phyloP scores from a whole-genome alignment of 2,329 filamentous ascomycete genomes.

The Alternaria angustiovoidea region DNA sequence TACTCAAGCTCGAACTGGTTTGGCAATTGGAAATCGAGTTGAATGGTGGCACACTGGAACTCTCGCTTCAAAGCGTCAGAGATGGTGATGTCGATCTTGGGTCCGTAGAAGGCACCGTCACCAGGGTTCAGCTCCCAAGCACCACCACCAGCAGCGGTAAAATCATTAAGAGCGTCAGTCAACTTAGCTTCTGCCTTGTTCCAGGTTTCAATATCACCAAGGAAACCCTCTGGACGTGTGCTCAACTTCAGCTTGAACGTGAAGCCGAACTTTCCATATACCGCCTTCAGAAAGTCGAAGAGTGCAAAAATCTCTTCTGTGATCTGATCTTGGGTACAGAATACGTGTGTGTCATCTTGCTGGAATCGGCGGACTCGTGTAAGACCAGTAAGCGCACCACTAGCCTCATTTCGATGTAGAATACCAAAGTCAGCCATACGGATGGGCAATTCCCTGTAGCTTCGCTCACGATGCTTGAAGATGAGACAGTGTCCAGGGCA shows the following conservation, averaged over 20 bases:
- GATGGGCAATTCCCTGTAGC: slow-evolving; percentile 89
- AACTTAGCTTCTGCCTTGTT: slow-evolving; percentile 85
- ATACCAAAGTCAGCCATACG: slow-evolving; percentile 96
- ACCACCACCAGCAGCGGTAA: slow-evolving; percentile 65
- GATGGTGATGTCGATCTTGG: slow-evolving; percentile 98
- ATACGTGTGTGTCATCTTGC: slow-evolving; percentile 96
- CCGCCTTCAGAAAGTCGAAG: slow-evolving; percentile 84
- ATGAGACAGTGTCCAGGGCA: slow-evolving; percentile 94
- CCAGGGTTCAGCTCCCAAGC: slow-evolving; percentile 92
- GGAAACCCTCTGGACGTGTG: slow-evolving; percentile 86
- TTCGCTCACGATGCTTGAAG: slow-evolving; percentile 82
- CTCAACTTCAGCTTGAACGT: slow-evolving; percentile 95
- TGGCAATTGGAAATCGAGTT: slow-evolving; percentile 88
- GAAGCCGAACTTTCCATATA: slow-evolving; percentile 86
- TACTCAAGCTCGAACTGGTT: slow-evolving; percentile 89
- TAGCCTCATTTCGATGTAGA: slow-evolving; percentile 93
- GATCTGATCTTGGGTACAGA: slow-evolving; percentile 85
- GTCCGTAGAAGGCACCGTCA: slow-evolving; percentile 97
- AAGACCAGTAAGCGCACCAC: slow-evolving; percentile 86
- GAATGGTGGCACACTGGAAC: slow-evolving; percentile 91
- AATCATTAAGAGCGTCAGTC: slow-evolving; percentile 79
- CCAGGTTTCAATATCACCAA: slow-evolving; percentile 89
- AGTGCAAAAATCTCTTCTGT: slow-evolving; percentile 78
- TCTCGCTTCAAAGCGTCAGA: slow-evolving; percentile 85
- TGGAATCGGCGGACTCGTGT: slow-evolving; percentile 94